Evolutionary conservation across 2,329 filamentous ascomycete species (phyloP).

Genomic region (Penicillium sp.): DNA sequence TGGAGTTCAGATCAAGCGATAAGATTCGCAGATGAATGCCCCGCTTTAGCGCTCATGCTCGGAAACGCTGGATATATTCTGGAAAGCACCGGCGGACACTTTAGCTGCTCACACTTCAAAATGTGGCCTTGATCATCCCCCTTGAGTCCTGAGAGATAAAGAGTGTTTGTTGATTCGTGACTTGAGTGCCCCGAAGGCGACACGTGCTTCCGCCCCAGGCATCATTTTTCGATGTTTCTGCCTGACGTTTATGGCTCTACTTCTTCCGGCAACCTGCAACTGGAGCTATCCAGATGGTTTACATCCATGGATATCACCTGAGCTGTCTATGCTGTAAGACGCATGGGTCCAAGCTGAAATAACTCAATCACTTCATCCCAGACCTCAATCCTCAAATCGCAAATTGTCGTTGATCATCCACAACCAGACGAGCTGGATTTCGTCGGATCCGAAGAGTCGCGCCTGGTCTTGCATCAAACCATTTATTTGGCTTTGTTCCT

Average conservation of each 20-base stretch:
- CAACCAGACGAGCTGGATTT: background rate
- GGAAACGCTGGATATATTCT: background rate
- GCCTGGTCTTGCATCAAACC: background rate
- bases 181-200: background rate
- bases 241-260: background rate
- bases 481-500: background rate
- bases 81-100: background rate
- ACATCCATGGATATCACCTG: too few species aligned
- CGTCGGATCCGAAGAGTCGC: background rate
- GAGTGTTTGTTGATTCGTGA: background rate
- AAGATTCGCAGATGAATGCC: conserved; percentile 7
- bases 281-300: background rate
- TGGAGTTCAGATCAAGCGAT: background rate
- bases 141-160: background rate
- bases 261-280: background rate
- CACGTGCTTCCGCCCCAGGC: conserved; percentile 16
- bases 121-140: background rate
- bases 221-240: background rate
- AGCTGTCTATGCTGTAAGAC: background rate
- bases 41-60: conserved; percentile 1
- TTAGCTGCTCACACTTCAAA: background rate
- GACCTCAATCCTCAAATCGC: background rate
- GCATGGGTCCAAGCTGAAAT: background rate
- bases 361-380: background rate
- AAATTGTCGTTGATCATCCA: background rate